Base-by-base conservation (phyloP, 345 rosid genomes). In the Rhizophora apiculata region DNA sequence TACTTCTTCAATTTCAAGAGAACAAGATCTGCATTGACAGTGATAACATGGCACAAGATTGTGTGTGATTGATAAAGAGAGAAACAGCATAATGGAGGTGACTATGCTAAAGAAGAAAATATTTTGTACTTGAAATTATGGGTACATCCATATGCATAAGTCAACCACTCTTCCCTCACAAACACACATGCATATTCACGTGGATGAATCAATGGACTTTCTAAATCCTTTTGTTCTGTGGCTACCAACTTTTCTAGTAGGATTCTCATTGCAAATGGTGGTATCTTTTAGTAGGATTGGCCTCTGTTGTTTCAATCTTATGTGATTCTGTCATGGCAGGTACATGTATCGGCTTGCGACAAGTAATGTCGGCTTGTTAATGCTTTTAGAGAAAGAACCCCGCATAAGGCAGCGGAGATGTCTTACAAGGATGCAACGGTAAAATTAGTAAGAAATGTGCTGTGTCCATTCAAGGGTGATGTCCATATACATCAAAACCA, bases 331-430 rank as follows among this genome's bases (percentile, higher is more conserved):
- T 57, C 24, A 60, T 68, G 63, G 30, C 66, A 92, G 99, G 85
- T 85, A 88, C 72, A 64, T 79, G 80, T 89, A 61, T 72, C 96
- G 95, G 64, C 65, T 86, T 67, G 79, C 98, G 56, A 74, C 88
- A 39, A 83, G 78, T 81, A 85, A 86, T 58, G 78, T 63, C 11
- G 99, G 99, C 69, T 81, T 96, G 89, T 83, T 87, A 61, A 81
- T 96, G 89, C 87, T 93, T 36, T 75, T 96, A 67, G 99, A 96
- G 70, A 89, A 87, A 78, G 82, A 80, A 48, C 85, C 96, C 55
- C 82, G 76, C 52, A 72, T 78, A 61, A 73, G 85, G 76, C 94
- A 81, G 67, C 85, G 89, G 96, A 87, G 92, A 85, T 96, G 97
- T 71, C 85, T 88, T 62, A 69, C 86, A 68, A 96, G 96, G 75